Percentiles rank a stretch among this genome's conserved stretches.
Evolutionary conservation across 2,329 filamentous ascomycete genomes (phyloP).

Genomic region (Stagonosporopsis vannaccii): DNA sequence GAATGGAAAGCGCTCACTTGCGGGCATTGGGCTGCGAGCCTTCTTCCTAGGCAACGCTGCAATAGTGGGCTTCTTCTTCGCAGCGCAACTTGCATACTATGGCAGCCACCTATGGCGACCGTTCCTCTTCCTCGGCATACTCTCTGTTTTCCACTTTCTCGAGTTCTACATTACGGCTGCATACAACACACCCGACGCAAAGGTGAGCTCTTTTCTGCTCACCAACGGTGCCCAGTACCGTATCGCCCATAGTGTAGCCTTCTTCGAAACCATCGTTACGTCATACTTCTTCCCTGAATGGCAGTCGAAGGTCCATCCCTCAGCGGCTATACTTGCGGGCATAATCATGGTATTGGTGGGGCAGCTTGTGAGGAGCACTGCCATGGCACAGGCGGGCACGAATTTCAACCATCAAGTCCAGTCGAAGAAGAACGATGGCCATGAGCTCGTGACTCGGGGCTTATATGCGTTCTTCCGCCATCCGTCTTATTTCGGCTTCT

Average conservation of each 20-base stretch:
- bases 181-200: slow-evolving; percentile 79
- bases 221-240: slow-evolving; percentile 87
- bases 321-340: slow-evolving; percentile 59
- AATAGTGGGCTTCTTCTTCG: slow-evolving; percentile 42
- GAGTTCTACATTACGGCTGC: slow-evolving; percentile 91
- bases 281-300: slow-evolving; percentile 61
- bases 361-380: slow-evolving; percentile 77
- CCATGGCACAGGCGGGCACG: slow-evolving; percentile 87
- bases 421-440: slow-evolving; percentile 69
- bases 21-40: slow-evolving; percentile 56
- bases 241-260: slow-evolving; percentile 78
- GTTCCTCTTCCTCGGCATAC: slow-evolving; percentile 69
- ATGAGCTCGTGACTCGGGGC: slow-evolving; percentile 82
- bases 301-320: slow-evolving; percentile 53
- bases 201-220: slow-evolving; percentile 79
- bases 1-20: slow-evolving; percentile 54
- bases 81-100: slow-evolving; percentile 38
- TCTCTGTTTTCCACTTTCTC: slow-evolving; percentile 90
- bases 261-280: slow-evolving; percentile 74
- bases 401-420: slow-evolving; percentile 92
- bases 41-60: slow-evolving; percentile 54
- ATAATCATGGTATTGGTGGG: slow-evolving; percentile 71
- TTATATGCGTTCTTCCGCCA: slow-evolving; percentile 81
- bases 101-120: slow-evolving; percentile 63
- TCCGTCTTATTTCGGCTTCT: slow-evolving; percentile 97